Evolutionary conservation across 2,329 filamentous ascomycete genomes (phyloP).

Genomic region (Trichoderma semiorbis): DNA sequence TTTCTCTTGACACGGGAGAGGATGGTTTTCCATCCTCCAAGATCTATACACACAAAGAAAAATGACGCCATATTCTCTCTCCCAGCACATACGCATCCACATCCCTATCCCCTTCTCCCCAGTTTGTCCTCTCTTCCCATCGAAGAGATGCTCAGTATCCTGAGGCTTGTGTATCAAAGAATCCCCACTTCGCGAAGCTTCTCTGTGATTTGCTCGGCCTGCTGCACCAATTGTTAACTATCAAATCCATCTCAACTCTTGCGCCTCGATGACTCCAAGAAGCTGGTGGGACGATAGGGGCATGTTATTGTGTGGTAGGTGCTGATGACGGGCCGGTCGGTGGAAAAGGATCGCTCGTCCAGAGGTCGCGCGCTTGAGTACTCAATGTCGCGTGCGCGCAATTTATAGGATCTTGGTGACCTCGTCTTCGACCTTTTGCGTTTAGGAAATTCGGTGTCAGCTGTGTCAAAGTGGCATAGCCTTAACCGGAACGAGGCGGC

Average conservation of each 20-base stretch:
- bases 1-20: conserved; percentile 41
- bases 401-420: conserved; percentile 83
- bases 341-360: not conserved
- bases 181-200: conserved; percentile 31
- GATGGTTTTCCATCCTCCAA: conserved; percentile 45
- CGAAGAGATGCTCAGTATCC: conserved; percentile 34
- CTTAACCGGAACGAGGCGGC: not conserved
- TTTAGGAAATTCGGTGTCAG: conserved; percentile 29
- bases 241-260: conserved; percentile 28
- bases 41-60: conserved; percentile 41
- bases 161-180: conserved; percentile 30
- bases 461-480: conserved; percentile 25
- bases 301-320: not conserved
- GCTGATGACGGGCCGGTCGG: not conserved
- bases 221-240: conserved; percentile 20
- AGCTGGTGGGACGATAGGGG: conserved; percentile 10
- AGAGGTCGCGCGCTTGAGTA: not conserved
- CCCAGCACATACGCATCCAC: conserved; percentile 23
- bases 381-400: conserved; percentile 19
- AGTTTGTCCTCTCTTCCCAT: conserved; percentile 33
- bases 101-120: conserved; percentile 10
- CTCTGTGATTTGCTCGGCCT: conserved; percentile 29
- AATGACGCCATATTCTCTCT: conserved; percentile 25
- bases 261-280: not conserved
- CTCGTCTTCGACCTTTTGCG: conserved; percentile 74